A percentile compares a stretch with the other conserved stretches of the same genome.
These are phyloP conservation scores for Penicillium flavigenum DNA, from an alignment of 495 filamentous ascomycete genomes.

Conservation along the genomic window DNA sequence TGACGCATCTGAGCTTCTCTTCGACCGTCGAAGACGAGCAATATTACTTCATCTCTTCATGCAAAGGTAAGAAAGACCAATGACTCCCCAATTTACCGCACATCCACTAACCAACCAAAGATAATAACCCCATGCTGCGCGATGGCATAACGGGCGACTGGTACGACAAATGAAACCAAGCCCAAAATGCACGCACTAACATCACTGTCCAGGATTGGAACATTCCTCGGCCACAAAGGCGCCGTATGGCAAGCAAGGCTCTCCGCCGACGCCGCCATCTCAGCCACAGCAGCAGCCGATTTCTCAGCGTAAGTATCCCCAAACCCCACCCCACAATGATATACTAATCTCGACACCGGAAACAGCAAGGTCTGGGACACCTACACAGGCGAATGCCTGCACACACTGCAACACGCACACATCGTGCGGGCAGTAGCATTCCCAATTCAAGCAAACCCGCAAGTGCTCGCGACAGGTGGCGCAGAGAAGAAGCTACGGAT, in stretches of 20 bases:
- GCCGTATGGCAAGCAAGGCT: conserved; percentile 94
- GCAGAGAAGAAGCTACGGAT: conserved; percentile 96
- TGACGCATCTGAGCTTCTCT: conserved; percentile 94
- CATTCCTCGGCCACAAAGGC: conserved; percentile 96
- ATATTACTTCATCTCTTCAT: conserved; percentile 96
- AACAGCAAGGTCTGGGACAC: conserved; percentile 93
- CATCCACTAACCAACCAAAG: conserved; percentile 41
- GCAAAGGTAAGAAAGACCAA: conserved; percentile 68
- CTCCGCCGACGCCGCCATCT: conserved; percentile 80
- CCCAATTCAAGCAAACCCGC: conserved; percentile 68
- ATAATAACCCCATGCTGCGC: conserved; percentile 97
- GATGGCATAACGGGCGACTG: conserved; percentile 96
- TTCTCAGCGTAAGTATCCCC: conserved; percentile 75
- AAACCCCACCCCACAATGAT: neutral
- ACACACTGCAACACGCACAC: conserved; percentile 85
- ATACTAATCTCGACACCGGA: conserved; percentile 1
- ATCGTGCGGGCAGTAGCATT: conserved; percentile 94
- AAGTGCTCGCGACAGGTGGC: conserved; percentile 85
- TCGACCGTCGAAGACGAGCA: conserved; percentile 78
- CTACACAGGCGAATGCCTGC: conserved; percentile 84
- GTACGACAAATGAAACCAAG: conserved; percentile 40
- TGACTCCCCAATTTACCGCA: neutral
- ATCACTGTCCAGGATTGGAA: conserved; percentile 72
- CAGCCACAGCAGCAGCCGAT: conserved; percentile 91
- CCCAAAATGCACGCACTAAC: conserved; percentile 3